Evolutionary conservation across 176 grass and related monocot genomes (phyloP).

Genomic region (Musa beccarii): DNA sequence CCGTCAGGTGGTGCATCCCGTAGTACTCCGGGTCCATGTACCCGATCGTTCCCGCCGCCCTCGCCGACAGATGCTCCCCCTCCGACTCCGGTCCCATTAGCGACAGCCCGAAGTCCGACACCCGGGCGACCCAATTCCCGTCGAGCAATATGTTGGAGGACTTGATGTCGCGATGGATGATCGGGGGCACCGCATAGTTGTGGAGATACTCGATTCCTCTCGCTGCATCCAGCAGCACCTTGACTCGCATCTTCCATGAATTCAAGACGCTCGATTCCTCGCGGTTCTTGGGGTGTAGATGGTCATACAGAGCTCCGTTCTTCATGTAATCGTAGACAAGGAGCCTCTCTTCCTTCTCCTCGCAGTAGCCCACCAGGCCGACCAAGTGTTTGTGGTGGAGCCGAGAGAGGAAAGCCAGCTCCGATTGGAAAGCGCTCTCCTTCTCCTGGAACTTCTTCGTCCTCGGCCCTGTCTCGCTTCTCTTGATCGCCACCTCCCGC

Average conservation of each 20-base stretch:
- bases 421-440: constrained; percentile 91
- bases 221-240: constrained; percentile 71
- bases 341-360: constrained; percentile 70
- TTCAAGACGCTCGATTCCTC: constrained; percentile 26
- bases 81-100: constrained; percentile 41
- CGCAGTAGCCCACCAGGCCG: constrained; percentile 68
- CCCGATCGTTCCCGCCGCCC: constrained; percentile 76
- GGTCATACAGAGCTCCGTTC: constrained; percentile 81
- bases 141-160: constrained; percentile 95
- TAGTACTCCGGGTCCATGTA: constrained; percentile 99
- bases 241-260: constrained; percentile 81
- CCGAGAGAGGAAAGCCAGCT: constrained; percentile 75
- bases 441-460: constrained; percentile 65
- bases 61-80: constrained; percentile 23
- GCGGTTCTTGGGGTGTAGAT: constrained; percentile 50
- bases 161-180: constrained; percentile 99
- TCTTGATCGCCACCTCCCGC: constrained; percentile 86
- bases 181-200: constrained; percentile 91
- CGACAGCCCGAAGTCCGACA: constrained; percentile 88
- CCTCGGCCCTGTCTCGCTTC: constrained; percentile 42
- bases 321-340: constrained; percentile 98
- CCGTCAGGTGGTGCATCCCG: constrained; percentile 69
- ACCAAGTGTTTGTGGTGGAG: constrained; percentile 98
- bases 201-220: constrained; percentile 92
- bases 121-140: constrained; percentile 53